Conservation (phyloP, 2,329 filamentous ascomycete genomes). For the Alternaria viburni region DNA sequence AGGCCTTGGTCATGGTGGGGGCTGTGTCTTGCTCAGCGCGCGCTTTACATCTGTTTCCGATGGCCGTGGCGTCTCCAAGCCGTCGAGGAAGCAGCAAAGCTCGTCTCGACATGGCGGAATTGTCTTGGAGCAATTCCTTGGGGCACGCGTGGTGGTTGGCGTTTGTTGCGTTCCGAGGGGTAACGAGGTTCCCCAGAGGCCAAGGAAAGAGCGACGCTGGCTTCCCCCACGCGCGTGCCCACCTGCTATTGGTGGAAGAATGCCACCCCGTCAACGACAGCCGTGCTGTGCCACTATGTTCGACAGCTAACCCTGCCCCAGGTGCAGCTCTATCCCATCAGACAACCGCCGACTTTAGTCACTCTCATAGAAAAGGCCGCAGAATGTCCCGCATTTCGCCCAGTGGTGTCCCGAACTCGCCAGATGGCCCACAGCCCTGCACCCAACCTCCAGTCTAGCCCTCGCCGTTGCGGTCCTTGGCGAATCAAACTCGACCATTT, state of each 20-base stretch:
- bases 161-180: conserved; percentile 5
- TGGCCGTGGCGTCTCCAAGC: not conserved
- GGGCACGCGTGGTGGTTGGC: not conserved
- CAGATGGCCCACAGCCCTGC: conserved; percentile 34
- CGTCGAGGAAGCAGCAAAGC: not conserved
- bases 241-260: conserved; percentile 41
- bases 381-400: conserved; percentile 42
- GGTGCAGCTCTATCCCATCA: conserved; percentile 27
- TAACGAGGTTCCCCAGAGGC: conserved; percentile 39
- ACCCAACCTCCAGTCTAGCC: conserved; percentile 28
- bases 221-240: conserved; percentile 35
- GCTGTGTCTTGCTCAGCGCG: not conserved
- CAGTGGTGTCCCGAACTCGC: conserved; percentile 37
- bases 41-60: not conserved
- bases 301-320: conserved; percentile 32
- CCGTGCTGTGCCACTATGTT: conserved; percentile 31
- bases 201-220: conserved; percentile 28
- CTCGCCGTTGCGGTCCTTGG: conserved; percentile 24
- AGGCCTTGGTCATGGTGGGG: conserved; percentile 2
- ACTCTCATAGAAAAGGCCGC: conserved; percentile 42
- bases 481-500: conserved; percentile 36
- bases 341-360: conserved; percentile 43
- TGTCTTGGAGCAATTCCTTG: not conserved
- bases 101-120: not conserved
- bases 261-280: conserved; percentile 12